phyloP scores from a whole-genome alignment of 345 rosid genomes.

The Laguncularia racemosa region DNA sequence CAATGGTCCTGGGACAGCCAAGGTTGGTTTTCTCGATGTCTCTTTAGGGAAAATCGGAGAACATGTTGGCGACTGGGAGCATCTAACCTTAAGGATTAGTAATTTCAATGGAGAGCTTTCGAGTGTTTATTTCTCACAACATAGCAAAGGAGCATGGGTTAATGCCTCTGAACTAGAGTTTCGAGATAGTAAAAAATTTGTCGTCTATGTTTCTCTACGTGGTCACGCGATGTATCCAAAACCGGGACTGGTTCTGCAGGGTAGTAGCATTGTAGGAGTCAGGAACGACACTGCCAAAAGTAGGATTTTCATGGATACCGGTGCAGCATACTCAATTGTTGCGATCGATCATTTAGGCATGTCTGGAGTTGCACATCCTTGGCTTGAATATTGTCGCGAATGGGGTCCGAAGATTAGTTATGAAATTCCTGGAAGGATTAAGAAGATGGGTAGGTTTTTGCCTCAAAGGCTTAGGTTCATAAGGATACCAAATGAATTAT shows the following conservation, averaged over 20 bases:
- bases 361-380: constrained; percentile 41
- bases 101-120: constrained; percentile 63
- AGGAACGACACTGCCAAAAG: constrained; percentile 76
- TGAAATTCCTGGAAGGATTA: constrained; percentile 29
- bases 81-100: constrained; percentile 62
- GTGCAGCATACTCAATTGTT: constrained; percentile 25
- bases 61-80: constrained; percentile 96
- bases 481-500: constrained; percentile 47
- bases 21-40: constrained; percentile 45
- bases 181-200: constrained; percentile 43
- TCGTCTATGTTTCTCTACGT: constrained; percentile 52
- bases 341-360: constrained; percentile 50
- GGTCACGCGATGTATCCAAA: constrained; percentile 78
- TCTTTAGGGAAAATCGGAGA: constrained; percentile 62
- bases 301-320: constrained; percentile 37
- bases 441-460: constrained; percentile 33
- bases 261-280: constrained; percentile 45
- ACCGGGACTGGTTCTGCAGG: constrained; percentile 79
- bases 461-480: constrained; percentile 35
- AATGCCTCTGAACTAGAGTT: constrained; percentile 57
- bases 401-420: constrained; percentile 82
- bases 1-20: constrained; percentile 69
- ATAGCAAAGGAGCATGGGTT: constrained; percentile 70
- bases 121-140: constrained; percentile 51
- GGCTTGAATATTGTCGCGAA: constrained; percentile 56